Evolutionary conservation across 1,284 basidiomycete species (phyloP).

Genomic region (Marasmius fiardii): DNA sequence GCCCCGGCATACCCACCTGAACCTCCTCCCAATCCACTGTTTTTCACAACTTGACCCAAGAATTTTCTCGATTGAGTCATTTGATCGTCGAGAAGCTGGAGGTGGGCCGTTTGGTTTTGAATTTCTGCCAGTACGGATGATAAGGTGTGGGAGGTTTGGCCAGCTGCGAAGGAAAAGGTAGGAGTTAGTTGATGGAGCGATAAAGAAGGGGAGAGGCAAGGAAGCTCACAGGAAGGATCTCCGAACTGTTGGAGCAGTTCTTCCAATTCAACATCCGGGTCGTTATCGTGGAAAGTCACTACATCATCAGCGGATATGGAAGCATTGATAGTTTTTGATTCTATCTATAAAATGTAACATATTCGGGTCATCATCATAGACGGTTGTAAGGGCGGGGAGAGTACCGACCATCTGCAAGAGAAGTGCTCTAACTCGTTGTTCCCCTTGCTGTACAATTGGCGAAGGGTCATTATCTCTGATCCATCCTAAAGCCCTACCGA

Average conservation of each 20-base stretch:
- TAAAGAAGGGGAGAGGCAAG: not conserved
- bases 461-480: not conserved
- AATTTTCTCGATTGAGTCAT: constrained; percentile 64
- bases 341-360: constrained; percentile 56
- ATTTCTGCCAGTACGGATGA: constrained; percentile 24
- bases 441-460: constrained; percentile 51
- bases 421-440: constrained; percentile 54
- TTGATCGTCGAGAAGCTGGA: constrained; percentile 53
- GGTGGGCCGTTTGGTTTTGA: constrained; percentile 50
- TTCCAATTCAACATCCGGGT: constrained; percentile 67
- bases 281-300: constrained; percentile 70
- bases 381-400: not conserved
- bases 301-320: constrained; percentile 61
- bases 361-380: not conserved
- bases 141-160: not conserved
- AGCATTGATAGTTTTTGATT: constrained; percentile 63
- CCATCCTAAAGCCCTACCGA: constrained; percentile 37
- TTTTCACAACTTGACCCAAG: constrained; percentile 50
- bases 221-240: not conserved
- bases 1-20: not conserved
- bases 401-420: constrained; percentile 68
- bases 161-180: not conserved
- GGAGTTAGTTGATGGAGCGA: no score
- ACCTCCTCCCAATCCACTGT: not conserved
- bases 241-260: constrained; percentile 45